phyloP scores from a whole-genome alignment of 257 asterid genomes.

The Solanum rostratum region DNA sequence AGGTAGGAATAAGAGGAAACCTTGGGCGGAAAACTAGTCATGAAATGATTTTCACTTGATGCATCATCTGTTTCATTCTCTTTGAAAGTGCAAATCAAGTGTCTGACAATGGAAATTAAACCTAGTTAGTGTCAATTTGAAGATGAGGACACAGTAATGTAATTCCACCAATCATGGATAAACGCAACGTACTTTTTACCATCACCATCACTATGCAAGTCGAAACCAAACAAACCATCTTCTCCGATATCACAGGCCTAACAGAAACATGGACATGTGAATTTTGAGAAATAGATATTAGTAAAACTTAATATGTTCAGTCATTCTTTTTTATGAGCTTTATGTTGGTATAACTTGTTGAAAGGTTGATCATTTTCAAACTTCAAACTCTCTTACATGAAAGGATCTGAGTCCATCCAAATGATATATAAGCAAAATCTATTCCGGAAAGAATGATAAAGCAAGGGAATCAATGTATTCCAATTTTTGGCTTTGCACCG shows the following conservation, averaged over 20 bases:
- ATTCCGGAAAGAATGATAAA: neutral
- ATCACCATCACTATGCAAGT: slow-evolving; percentile 79
- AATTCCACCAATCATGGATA: neutral
- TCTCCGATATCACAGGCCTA: slow-evolving; percentile 78
- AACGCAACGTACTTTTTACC: slow-evolving; percentile 42
- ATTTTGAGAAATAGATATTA: neutral
- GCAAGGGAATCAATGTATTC: neutral
- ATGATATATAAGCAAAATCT: neutral
- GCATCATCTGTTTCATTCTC: slow-evolving; percentile 33
- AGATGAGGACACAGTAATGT: neutral
- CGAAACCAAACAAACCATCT: slow-evolving; percentile 62
- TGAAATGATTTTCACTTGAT: slow-evolving; percentile 50
- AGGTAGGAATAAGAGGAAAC: slow-evolving; percentile 57
- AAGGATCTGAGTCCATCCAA: neutral
- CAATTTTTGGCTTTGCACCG: neutral
- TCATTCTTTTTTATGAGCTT: neutral
- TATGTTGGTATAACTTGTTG: neutral
- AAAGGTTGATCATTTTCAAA: neutral
- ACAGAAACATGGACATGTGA: neutral
- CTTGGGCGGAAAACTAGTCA: slow-evolving; percentile 51
- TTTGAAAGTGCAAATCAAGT: slow-evolving; percentile 39
- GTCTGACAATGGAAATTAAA: slow-evolving; percentile 24
- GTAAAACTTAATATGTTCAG: too few species aligned
- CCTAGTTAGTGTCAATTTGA: neutral
- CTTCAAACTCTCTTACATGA: neutral